phyloP scores from a whole-genome alignment of 2,329 filamentous ascomycete species.

The Neonectria punicea region DNA sequence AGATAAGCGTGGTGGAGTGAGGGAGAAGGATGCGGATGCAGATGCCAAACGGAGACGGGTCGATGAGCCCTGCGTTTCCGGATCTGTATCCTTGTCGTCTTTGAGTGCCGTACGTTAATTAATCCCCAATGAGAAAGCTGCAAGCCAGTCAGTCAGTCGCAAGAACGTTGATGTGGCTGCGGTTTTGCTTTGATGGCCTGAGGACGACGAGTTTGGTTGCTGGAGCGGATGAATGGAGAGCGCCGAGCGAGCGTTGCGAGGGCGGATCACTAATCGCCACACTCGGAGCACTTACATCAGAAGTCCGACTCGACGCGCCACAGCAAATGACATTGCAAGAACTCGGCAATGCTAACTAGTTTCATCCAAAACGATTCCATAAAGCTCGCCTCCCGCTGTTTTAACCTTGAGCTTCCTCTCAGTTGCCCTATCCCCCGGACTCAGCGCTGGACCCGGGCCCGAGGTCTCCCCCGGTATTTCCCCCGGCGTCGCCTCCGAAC shows the following conservation, averaged over 20 bases:
- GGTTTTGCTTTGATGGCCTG: background rate
- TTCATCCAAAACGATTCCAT: background rate
- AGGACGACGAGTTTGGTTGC: background rate
- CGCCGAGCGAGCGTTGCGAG: background rate
- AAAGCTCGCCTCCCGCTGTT: background rate
- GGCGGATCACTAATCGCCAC: constrained; percentile 24
- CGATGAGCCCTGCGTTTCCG: no score
- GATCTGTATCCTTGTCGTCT: background rate
- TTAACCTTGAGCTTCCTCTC: background rate
- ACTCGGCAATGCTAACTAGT: background rate
- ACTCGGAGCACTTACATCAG: constrained; percentile 31
- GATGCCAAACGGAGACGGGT: background rate
- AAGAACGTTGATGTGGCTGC: background rate
- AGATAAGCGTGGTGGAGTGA: background rate
- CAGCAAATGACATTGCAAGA: background rate
- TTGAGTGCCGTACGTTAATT: background rate
- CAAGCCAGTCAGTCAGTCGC: background rate
- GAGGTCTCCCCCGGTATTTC: background rate
- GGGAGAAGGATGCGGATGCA: background rate
- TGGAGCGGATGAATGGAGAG: background rate
- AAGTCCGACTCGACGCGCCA: constrained; percentile 22
- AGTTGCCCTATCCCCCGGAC: background rate
- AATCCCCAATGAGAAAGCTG: background rate
- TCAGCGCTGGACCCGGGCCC: background rate
- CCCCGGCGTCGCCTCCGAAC: background rate